Conservation (phyloP, 352 stramenopile genomes). For the Aphanomyces invadans region DNA sequence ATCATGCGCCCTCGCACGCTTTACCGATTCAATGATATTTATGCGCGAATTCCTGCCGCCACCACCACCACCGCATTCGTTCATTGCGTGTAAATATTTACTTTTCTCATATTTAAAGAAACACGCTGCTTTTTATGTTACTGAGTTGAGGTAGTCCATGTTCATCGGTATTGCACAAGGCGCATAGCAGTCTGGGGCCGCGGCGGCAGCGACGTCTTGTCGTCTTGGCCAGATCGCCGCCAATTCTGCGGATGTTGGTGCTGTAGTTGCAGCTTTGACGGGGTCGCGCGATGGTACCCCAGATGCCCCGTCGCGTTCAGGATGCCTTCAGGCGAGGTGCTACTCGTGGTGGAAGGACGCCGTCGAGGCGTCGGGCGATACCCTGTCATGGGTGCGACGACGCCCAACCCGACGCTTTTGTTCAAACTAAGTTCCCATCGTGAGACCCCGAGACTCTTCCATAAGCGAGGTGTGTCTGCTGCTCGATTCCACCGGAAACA, state of each 20-base stretch:
- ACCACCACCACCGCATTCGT: not conserved
- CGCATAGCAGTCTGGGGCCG: not conserved
- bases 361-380: slow-evolving; percentile 1
- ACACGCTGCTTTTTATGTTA: not conserved
- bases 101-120: slow-evolving; percentile 17
- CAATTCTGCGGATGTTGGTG: not conserved
- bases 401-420: slow-evolving; percentile 44
- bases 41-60: not conserved
- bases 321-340: not conserved
- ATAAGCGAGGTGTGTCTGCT: slow-evolving; percentile 50
- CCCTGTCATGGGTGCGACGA: slow-evolving; percentile 14
- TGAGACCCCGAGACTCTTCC: slow-evolving; percentile 55
- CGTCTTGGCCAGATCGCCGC: not conserved
- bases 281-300: not conserved
- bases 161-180: not conserved
- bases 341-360: slow-evolving; percentile 1
- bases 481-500: slow-evolving; percentile 70
- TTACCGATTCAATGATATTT: slow-evolving; percentile 14
- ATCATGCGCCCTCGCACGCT: slow-evolving; percentile 6
- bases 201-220: not conserved
- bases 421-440: slow-evolving; percentile 57
- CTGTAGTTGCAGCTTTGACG: not conserved
- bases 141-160: not conserved
- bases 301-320: slow-evolving; percentile 7
- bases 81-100: not conserved